These are phyloP conservation scores for Talaromyces rugulosus DNA, from an alignment of 2,329 filamentous ascomycete species.

Conservation along the genomic window DNA sequence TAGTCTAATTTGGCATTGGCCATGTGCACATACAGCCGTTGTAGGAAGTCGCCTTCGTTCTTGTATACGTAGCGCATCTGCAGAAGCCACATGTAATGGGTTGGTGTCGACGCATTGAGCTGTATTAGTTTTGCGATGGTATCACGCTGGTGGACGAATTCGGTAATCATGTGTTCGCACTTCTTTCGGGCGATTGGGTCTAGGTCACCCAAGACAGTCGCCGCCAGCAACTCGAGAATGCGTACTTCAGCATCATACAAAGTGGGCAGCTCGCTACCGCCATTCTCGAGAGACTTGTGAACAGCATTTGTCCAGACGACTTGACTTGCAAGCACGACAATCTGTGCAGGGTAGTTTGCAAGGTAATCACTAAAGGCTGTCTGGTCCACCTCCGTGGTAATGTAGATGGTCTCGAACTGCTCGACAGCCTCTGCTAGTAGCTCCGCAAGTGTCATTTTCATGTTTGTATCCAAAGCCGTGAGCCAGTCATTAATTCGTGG, in stretches of 20 bases:
- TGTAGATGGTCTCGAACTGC: conserved; percentile 75
- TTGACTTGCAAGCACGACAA: conserved; percentile 91
- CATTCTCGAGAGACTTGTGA: conserved; percentile 68
- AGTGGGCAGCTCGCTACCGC: conserved; percentile 63
- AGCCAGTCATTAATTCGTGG: conserved; percentile 99
- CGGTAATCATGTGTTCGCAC: conserved; percentile 97
- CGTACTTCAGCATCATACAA: conserved; percentile 80
- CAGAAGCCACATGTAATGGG: conserved; percentile 86
- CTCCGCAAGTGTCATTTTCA: conserved; percentile 92
- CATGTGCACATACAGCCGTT: conserved; percentile 89
- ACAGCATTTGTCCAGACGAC: conserved; percentile 89
- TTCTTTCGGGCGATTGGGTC: conserved; percentile 86
- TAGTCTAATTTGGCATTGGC: conserved; percentile 94
- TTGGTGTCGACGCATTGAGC: conserved; percentile 67
- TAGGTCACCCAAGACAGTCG: conserved; percentile 85
- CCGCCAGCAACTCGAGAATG: conserved; percentile 78
- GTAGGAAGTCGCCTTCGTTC: conserved; percentile 72
- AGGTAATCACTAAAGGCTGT: conserved; percentile 75
- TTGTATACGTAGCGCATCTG: conserved; percentile 96
- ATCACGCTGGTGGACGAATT: conserved; percentile 97
- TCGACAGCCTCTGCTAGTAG: conserved; percentile 81
- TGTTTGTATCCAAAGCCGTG: conserved; percentile 82
- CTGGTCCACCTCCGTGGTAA: conserved; percentile 64
- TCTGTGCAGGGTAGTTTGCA: conserved; percentile 79
- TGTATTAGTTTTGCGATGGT: conserved; percentile 81